phyloP scores from a whole-genome alignment of 2,329 filamentous ascomycete genomes.

The Xylariaceae sp. region DNA sequence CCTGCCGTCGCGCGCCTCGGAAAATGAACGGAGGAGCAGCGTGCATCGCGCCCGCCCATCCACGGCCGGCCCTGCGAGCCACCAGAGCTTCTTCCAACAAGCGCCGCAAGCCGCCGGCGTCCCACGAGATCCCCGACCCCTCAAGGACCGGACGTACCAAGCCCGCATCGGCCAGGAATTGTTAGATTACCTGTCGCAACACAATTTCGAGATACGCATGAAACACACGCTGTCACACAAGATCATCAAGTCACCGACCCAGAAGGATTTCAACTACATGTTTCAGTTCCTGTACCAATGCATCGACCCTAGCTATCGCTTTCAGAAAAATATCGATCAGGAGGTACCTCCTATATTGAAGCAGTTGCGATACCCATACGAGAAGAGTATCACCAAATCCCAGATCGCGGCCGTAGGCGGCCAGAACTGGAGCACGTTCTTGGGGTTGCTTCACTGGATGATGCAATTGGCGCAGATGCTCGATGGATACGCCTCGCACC shows the following conservation, averaged over 20 bases:
- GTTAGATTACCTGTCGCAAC: conserved; percentile 82
- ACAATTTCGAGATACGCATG: conserved; percentile 98
- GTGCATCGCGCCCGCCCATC: conserved; percentile 70
- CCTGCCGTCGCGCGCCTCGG: conserved; percentile 41
- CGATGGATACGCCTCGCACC: conserved; percentile 70
- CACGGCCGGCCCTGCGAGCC: conserved; percentile 58
- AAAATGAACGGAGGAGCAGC: conserved; percentile 69
- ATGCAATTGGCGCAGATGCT: conserved; percentile 96
- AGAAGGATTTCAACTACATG: conserved; percentile 97
- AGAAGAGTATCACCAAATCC: conserved; percentile 92
- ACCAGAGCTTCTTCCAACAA: conserved; percentile 94
- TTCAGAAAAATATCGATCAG: conserved; percentile 90
- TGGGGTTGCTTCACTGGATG: conserved; percentile 96
- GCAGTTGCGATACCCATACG: conserved; percentile 89
- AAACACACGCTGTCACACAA: conserved; percentile 90
- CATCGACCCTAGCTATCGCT: conserved; percentile 89
- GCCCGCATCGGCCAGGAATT: conserved; percentile 81
- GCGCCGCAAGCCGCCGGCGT: conserved; percentile 76
- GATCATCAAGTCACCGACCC: conserved; percentile 86
- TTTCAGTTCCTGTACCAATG: conserved; percentile 97
- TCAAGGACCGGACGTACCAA: conserved; percentile 77
- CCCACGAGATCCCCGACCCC: conserved; percentile 77
- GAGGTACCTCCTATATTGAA: conserved; percentile 91
- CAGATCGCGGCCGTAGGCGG: conserved; percentile 92
- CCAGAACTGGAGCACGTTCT: conserved; percentile 93